These are phyloP conservation scores for Leccinum uliginosum DNA, from an alignment of 768 basidiomycete species.

Conservation along the genomic window DNA sequence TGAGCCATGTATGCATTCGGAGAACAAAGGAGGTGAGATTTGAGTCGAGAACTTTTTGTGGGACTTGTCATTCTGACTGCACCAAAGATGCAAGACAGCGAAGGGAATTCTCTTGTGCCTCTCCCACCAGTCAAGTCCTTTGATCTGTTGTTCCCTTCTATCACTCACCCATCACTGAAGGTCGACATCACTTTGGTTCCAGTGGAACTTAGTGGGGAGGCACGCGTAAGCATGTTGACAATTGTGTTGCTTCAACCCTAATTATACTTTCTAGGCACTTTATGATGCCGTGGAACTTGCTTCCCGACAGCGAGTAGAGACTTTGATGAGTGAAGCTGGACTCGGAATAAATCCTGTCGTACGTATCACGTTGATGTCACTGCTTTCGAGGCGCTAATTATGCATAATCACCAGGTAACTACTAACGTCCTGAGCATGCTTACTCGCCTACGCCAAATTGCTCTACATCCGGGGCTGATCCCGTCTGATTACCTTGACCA, in stretches of 20 bases:
- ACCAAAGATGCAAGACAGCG: constrained; percentile 73
- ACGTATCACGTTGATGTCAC: constrained; percentile 1
- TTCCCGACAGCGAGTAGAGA: constrained; percentile 60
- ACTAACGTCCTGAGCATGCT: constrained; percentile 75
- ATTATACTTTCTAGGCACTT: constrained; percentile 39
- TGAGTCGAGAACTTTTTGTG: background rate
- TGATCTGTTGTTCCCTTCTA: background rate
- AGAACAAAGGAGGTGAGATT: constrained; percentile 70
- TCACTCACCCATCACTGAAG: constrained; percentile 30
- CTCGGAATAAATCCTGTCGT: constrained; percentile 40
- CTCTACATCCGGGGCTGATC: constrained; percentile 72
- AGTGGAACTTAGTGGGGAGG: constrained; percentile 59
- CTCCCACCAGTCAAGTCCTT: constrained; percentile 57
- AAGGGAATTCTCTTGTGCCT: constrained; percentile 68
- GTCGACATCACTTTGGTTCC: constrained; percentile 76
- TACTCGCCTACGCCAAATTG: constrained; percentile 82
- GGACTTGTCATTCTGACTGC: constrained; percentile 14
- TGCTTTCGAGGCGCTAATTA: constrained; percentile 1
- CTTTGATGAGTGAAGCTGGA: constrained; percentile 40
- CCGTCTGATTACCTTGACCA: constrained; percentile 69
- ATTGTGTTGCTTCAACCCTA: background rate
- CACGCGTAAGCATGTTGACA: constrained; percentile 45
- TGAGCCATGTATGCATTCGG: constrained; percentile 75
- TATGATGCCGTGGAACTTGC: constrained; percentile 67
- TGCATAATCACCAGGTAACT: constrained; percentile 43